Conservation (phyloP, 2,329 filamentous ascomycete genomes). For the Tympanopsis confertula region DNA sequence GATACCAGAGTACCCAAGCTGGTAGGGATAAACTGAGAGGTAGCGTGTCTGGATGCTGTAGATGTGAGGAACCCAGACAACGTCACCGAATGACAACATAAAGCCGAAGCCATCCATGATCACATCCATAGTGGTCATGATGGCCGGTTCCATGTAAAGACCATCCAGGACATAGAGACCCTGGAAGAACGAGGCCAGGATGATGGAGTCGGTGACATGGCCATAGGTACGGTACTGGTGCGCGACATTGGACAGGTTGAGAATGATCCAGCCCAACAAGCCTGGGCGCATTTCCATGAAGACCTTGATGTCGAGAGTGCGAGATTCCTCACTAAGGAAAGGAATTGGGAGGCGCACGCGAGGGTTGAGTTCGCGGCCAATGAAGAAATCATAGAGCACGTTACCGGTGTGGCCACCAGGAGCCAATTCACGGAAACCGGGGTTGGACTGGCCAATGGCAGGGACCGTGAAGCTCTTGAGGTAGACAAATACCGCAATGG, state of each 20-base stretch:
- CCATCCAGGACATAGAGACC: slow-evolving; percentile 74
- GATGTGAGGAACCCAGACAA: slow-evolving; percentile 84
- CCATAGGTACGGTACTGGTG: slow-evolving; percentile 81
- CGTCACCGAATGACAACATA: slow-evolving; percentile 87
- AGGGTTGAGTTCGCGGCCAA: slow-evolving; percentile 89
- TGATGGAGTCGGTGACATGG: slow-evolving; percentile 73
- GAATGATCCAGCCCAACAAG: slow-evolving; percentile 75
- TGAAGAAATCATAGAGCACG: slow-evolving; percentile 89
- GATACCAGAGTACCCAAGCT: slow-evolving; percentile 61
- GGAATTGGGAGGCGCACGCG: slow-evolving; percentile 56
- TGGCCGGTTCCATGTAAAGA: slow-evolving; percentile 75
- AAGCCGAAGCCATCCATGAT: slow-evolving; percentile 87
- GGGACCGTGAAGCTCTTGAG: slow-evolving; percentile 71
- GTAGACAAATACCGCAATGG: slow-evolving; percentile 69
- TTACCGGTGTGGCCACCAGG: slow-evolving; percentile 75
- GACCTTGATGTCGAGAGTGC: slow-evolving; percentile 68
- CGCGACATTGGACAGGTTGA: slow-evolving; percentile 74
- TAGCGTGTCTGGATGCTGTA: slow-evolving; percentile 81
- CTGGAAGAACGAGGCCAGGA: slow-evolving; percentile 69
- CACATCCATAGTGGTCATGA: slow-evolving; percentile 89
- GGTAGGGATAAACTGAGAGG: slow-evolving; percentile 67
- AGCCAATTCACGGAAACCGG: slow-evolving; percentile 65
- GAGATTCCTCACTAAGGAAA: slow-evolving; percentile 51
- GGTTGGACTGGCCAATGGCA: slow-evolving; percentile 41
- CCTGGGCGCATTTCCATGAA: slow-evolving; percentile 88